Conservation (phyloP, 2,329 filamentous ascomycete species). For the Xylariaceae sp. region DNA sequence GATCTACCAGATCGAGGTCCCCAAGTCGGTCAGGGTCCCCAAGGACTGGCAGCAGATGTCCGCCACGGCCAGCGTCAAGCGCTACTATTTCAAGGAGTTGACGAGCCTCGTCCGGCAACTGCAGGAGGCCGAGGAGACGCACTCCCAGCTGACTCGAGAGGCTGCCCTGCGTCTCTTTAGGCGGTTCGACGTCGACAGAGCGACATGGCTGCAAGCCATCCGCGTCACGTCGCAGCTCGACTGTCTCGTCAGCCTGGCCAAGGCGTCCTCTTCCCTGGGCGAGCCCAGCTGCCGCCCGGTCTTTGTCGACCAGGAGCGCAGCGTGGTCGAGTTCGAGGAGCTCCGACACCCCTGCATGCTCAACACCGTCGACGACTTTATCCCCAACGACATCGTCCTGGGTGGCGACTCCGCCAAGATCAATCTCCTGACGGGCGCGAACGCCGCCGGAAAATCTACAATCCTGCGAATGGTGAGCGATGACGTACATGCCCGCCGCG, state of each 20-base stretch:
- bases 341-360: constrained; percentile 95
- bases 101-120: constrained; percentile 80
- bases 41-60: constrained; percentile 96
- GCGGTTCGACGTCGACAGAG: constrained; percentile 86
- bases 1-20: constrained; percentile 92
- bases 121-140: constrained; percentile 92
- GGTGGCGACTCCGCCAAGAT: constrained; percentile 83
- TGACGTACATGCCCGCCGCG: neutral
- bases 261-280: constrained; percentile 81
- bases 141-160: constrained; percentile 87
- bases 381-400: constrained; percentile 89
- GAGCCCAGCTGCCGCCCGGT: constrained; percentile 84
- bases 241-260: constrained; percentile 90
- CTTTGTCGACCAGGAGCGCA: constrained; percentile 85
- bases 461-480: constrained; percentile 83
- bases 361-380: constrained; percentile 87
- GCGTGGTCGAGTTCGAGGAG: constrained; percentile 87
- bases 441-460: constrained; percentile 96
- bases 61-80: constrained; percentile 83
- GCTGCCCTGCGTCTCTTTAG: constrained; percentile 81
- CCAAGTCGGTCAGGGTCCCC: constrained; percentile 82
- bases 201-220: constrained; percentile 84
- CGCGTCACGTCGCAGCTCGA: constrained; percentile 90
- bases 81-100: constrained; percentile 89
- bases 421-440: constrained; percentile 90